A percentile compares a stretch with the other conserved stretches of the same genome.
These are phyloP conservation scores for Hypoxylon cercidicola DNA, from an alignment of 495 filamentous ascomycete species.

Conservation along the genomic window DNA sequence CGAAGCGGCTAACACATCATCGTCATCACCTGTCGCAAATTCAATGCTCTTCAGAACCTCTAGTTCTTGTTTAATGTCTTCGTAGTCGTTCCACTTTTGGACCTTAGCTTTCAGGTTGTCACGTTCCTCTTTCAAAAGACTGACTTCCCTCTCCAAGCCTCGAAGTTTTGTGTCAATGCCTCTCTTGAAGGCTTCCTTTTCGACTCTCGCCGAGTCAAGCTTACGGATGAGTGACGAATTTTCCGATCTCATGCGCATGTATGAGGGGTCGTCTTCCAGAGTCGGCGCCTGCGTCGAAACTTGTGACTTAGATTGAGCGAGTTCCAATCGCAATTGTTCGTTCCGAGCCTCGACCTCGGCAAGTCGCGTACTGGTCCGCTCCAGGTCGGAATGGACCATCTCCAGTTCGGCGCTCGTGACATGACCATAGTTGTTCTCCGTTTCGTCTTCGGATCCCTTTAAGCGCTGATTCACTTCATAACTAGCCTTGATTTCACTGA, in stretches of 20 bases:
- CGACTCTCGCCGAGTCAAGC: conserved; percentile 81
- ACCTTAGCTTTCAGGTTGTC: conserved; percentile 80
- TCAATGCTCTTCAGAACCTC: conserved; percentile 98
- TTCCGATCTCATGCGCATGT: conserved; percentile 86
- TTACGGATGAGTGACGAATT: conserved; percentile 90
- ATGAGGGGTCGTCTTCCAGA: conserved; percentile 87
- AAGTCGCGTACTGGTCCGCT: conserved; percentile 85
- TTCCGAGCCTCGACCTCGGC: conserved; percentile 95
- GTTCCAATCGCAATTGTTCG: conserved; percentile 88
- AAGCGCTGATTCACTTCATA: conserved; percentile 96
- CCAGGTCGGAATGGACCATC: conserved; percentile 88
- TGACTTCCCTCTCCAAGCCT: conserved; percentile 76
- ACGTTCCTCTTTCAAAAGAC: conserved; percentile 71
- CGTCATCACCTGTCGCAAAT: conserved; percentile 90
- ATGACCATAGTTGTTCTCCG: conserved; percentile 61
- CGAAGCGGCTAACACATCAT: conserved; percentile 61
- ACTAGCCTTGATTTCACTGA: conserved; percentile 95
- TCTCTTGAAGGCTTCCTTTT: conserved; percentile 81
- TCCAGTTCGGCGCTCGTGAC: conserved; percentile 92
- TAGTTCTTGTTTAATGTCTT: conserved; percentile 93
- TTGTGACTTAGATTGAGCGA: conserved; percentile 87
- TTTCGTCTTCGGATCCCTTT: conserved; percentile 72
- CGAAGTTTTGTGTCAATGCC: conserved; percentile 77
- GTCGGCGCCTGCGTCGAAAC: conserved; percentile 65
- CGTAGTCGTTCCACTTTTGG: conserved; percentile 92